Percentiles rank a stretch among this genome's conserved stretches.
Evolutionary conservation across 768 basidiomycete genomes (phyloP).

Genomic region (Psilocybe cyanescens): DNA sequence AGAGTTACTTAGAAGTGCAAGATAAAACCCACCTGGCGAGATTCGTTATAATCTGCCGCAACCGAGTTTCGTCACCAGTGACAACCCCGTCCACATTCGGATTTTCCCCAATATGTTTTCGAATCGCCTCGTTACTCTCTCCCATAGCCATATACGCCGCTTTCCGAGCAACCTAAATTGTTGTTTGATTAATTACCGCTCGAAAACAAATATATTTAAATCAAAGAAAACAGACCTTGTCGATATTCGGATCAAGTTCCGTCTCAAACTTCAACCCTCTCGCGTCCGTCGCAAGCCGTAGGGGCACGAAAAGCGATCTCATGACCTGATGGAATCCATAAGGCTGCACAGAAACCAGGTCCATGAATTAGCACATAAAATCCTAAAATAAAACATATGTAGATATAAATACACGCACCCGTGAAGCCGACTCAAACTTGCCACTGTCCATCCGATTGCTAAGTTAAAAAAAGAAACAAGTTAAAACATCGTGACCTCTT

Average conservation of each 20-base stretch:
- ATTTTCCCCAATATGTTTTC: conserved; percentile 43
- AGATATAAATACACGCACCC: conserved; percentile 35
- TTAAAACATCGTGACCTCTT: neutral
- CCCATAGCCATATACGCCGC: conserved; percentile 67
- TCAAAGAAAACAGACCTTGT: conserved; percentile 46
- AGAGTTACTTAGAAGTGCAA: conserved; percentile 5
- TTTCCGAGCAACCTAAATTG: conserved; percentile 54
- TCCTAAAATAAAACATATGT: neutral
- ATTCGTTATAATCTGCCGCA: conserved; percentile 84
- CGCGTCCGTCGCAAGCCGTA: conserved; percentile 70
- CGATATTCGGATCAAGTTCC: conserved; percentile 69
- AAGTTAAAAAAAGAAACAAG: neutral
- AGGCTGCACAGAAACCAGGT: conserved; percentile 42
- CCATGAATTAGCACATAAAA: neutral
- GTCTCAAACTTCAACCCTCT: conserved; percentile 68
- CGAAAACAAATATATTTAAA: neutral
- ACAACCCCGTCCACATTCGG: conserved; percentile 69
- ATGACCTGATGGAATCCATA: conserved; percentile 81
- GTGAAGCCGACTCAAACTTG: conserved; percentile 71
- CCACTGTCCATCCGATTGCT: conserved; percentile 90
- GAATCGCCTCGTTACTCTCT: conserved; percentile 44
- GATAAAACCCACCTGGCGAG: conserved; percentile 61
- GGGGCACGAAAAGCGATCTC: conserved; percentile 71
- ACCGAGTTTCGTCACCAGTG: conserved; percentile 81
- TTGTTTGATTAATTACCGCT: neutral